These are phyloP conservation scores for Backusella australiensis DNA, from an alignment of 192 early-diverging fungal genomes.

Conservation along the genomic window DNA sequence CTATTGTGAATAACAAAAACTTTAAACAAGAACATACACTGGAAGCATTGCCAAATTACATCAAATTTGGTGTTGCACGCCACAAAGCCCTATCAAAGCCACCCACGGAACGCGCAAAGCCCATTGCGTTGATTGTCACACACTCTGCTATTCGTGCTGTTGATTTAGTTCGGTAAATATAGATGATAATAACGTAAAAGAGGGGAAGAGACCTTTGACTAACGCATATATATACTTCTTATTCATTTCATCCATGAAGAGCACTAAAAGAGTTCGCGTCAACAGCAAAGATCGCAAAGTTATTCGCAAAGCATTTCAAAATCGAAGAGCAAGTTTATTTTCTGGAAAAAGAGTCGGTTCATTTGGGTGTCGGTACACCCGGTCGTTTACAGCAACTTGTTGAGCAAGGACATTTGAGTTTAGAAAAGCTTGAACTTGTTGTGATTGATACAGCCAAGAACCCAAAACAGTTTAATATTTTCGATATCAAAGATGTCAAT, in stretches of 20 bases:
- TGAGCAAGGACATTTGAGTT: slow-evolving; percentile 48
- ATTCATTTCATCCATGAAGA: neutral
- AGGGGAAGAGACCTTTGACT: neutral
- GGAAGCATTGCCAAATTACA: slow-evolving; percentile 43
- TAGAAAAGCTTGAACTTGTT: slow-evolving; percentile 59
- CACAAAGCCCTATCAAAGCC: slow-evolving; percentile 44
- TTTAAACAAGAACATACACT: slow-evolving; percentile 48
- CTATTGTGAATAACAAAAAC: slow-evolving; percentile 40
- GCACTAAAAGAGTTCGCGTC: slow-evolving; percentile 51
- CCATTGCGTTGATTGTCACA: slow-evolving; percentile 56
- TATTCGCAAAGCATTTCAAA: slow-evolving; percentile 81
- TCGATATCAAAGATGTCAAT: slow-evolving; percentile 60
- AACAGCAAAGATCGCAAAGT: slow-evolving; percentile 60
- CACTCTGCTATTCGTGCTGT: slow-evolving; percentile 62
- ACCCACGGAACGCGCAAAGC: slow-evolving; percentile 41
- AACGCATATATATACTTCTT: neutral
- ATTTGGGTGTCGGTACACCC: slow-evolving; percentile 72
- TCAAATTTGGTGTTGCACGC: slow-evolving; percentile 50
- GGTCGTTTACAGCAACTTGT: slow-evolving; percentile 61
- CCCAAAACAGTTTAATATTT: slow-evolving; percentile 56
- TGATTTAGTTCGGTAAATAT: slow-evolving; percentile 47
- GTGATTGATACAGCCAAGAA: slow-evolving; percentile 58
- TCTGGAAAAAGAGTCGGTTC: slow-evolving; percentile 46
- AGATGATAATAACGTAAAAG: neutral
- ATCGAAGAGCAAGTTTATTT: slow-evolving; percentile 63